Percentiles rank a stretch among this genome's conserved stretches.
Conservation (phyloP, 2,329 filamentous ascomycete species). For the Alternaria ventricosa region DNA sequence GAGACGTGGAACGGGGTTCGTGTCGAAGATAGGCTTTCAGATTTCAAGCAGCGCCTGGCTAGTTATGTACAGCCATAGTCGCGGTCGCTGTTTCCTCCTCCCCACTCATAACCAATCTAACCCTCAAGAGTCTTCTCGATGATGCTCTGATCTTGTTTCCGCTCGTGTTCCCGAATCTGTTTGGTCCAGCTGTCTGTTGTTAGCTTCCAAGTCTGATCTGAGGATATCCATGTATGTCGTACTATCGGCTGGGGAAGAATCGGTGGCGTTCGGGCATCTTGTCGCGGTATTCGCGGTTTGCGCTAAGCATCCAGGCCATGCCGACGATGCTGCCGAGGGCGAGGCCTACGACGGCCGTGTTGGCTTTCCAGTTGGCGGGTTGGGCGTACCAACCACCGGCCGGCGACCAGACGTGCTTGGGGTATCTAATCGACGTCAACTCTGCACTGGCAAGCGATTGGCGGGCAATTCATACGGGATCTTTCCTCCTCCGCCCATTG, state of each 20-base stretch:
- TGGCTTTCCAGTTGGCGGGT: slow-evolving; percentile 91
- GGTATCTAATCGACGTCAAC: slow-evolving; percentile 68
- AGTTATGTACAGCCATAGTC: slow-evolving; percentile 48
- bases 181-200: slow-evolving; percentile 68
- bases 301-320: slow-evolving; percentile 74
- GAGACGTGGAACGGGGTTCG: slow-evolving; percentile 59
- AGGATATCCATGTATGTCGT: slow-evolving; percentile 49
- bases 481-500: slow-evolving; percentile 68
- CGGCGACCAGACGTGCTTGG: slow-evolving; percentile 99
- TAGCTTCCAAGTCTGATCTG: slow-evolving; percentile 25
- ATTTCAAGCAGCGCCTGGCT: slow-evolving; percentile 50
- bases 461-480: slow-evolving; percentile 61
- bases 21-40: slow-evolving; percentile 51
- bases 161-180: slow-evolving; percentile 74
- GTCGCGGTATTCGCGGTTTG: slow-evolving; percentile 73
- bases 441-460: slow-evolving; percentile 19
- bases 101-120: background rate
- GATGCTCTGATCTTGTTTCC: slow-evolving; percentile 49
- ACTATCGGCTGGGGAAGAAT: slow-evolving; percentile 88
- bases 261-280: slow-evolving; percentile 77
- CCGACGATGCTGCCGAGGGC: slow-evolving; percentile 73
- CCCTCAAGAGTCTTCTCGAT: slow-evolving; percentile 20
- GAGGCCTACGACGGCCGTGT: slow-evolving; percentile 78
- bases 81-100: slow-evolving; percentile 13
- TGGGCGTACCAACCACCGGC: slow-evolving; percentile 97